Conservation (phyloP, 805 yeast genomes). For the Lipomyces yamadae region DNA sequence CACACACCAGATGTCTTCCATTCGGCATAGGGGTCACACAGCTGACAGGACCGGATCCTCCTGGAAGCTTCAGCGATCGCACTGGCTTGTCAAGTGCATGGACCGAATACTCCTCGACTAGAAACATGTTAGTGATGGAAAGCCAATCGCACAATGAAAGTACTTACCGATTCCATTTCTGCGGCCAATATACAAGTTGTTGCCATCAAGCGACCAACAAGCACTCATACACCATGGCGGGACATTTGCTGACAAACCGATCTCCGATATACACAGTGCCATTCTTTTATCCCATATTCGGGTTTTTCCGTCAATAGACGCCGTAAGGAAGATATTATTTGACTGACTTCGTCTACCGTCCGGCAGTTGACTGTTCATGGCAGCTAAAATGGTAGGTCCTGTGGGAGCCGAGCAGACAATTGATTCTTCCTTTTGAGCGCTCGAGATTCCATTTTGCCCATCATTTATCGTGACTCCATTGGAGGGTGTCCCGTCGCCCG, state of each 20-base stretch:
- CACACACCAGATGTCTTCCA: conserved; percentile 77
- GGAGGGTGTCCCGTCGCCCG: neutral
- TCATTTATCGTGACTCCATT: conserved; percentile 24
- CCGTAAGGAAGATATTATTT: conserved; percentile 67
- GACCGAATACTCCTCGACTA: conserved; percentile 50
- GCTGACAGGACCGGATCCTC: conserved; percentile 88
- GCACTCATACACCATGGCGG: conserved; percentile 94
- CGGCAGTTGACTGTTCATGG: neutral
- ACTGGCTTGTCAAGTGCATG: conserved; percentile 53
- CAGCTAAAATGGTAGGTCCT: neutral
- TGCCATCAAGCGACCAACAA: conserved; percentile 86
- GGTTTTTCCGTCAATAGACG: conserved; percentile 81
- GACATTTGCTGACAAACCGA: conserved; percentile 62
- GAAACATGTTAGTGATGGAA: neutral
- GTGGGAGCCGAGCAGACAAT: neutral
- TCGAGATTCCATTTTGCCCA: conserved; percentile 7
- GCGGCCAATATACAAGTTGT: conserved; percentile 78
- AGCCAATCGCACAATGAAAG: conserved; percentile 57
- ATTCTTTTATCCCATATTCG: conserved; percentile 81
- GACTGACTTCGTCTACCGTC: conserved; percentile 29
- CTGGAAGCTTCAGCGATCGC: conserved; percentile 73
- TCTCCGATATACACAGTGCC: conserved; percentile 50
- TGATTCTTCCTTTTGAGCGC: neutral
- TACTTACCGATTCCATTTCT: conserved; percentile 72
- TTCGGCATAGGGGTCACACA: conserved; percentile 81